Evolutionary conservation across 208 protist species (phyloP), one percentile per base, ranked within the genome.

Genomic region (Porcisia deanei): DNA sequence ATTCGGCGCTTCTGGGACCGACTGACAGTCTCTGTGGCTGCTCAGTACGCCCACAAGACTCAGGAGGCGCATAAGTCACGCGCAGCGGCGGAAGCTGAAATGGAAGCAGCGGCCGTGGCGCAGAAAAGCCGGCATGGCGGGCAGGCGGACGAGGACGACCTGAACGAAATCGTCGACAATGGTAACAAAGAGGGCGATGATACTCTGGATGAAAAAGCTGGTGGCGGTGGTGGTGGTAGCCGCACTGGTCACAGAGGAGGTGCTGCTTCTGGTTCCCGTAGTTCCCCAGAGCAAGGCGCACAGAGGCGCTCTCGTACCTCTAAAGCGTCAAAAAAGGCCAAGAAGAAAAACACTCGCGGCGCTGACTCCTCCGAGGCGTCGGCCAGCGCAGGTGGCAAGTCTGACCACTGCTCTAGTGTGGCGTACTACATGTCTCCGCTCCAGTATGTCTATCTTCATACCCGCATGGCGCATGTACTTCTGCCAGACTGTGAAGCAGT

Each of bases 361-460:
- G 59, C 53, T 22, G 54, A 34, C 30, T 77, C 71, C 34, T 55
- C 71, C 30, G 55, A 54, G 16, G 30, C 43, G 3, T 7, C 63
- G 34, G 63, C 74, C 45, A 57, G 49, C 39, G n/a, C 20, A 0
- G 64, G 63, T 8, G 64, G 63, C 30, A 54, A 47, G 49, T 53
- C 47, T 54, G 75, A 79, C 75, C 79, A 76, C 6, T 41, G 65
- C 7, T 59, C 72, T 16, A 80, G 63, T 41, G 81, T 85, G 18
- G 75, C 85, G 12, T 76, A 79, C n/a, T 88, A 88, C 80, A 94
- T 97, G 91, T 91, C 88, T 2, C 80, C 93, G 2, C 63, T 89
- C 49, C 93, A 97, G 79, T 97, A 97, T 79, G 79, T 94, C 18
- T 97, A 97, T 75, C 84, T 97, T 39, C 87, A 97, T 80, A 87